Evolutionary conservation across 768 basidiomycete species (phyloP), one percentile per base, ranked within the genome.

Genomic region (Phylloporus arenicola): DNA sequence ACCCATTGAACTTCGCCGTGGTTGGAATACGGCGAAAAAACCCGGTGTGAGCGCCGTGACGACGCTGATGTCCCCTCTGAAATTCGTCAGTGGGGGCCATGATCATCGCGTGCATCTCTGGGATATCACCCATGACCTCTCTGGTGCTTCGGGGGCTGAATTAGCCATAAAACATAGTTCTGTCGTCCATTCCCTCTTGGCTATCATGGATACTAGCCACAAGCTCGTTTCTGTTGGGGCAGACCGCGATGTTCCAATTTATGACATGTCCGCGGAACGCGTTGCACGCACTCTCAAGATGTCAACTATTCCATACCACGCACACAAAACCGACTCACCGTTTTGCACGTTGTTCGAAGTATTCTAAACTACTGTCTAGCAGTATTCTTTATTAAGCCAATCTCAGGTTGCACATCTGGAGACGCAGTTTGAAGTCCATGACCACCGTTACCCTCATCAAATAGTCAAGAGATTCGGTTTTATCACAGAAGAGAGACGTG

Each of bases 341-440:
- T 76, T 63, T 43, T 75, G 74, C 58, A 70, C 63, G 0, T 60
- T 77, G 33, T 56, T 78, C 11, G 76, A 79, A 70, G 76, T 77
- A 54, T 39, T n/a, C 17, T 49, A 45, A 13, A 35, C 48, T 49
- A 16, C 48, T 35, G 30, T 43, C 51, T 8, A 30, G 37, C 9
- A 12, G 2, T 25, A 31, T 31, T 25, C 8, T 44, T 47, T 27
- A 43, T 24, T 50, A 34, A 57, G 8, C 19, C 13, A 24, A 12
- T 37, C 39, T 19, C 42, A 80, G 78, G 68, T 79, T 43, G 70
- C 71, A 6, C 75, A 79, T 56, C 64, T 75, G 19, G 79, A 81
- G 54, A 66, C 71, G 25, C 79, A 80, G 52, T 78, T 75, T 46
- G 79, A 81, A 56, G 46, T 78, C n/a, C 76, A 71, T 19, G 79